Conservation (phyloP, 768 basidiomycete species). For the Russula ochroleuca region DNA sequence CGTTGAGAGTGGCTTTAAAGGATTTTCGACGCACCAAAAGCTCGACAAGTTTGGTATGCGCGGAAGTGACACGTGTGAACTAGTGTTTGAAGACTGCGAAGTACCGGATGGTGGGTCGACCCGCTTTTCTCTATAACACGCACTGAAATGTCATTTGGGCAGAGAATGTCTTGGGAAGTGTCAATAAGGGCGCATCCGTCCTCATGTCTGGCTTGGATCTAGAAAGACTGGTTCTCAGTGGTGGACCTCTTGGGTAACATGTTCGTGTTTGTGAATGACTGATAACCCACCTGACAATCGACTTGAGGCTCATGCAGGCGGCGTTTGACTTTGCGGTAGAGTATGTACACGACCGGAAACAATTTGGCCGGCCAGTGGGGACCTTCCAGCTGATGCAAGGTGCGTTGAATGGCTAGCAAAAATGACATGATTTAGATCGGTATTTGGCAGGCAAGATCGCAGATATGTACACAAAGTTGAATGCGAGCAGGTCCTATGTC, state of each 20-base stretch:
- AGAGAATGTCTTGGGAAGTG: conserved; percentile 82
- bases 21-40: conserved; percentile 86
- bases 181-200: conserved; percentile 77
- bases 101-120: conserved; percentile 70
- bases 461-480: conserved; percentile 94
- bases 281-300: not conserved
- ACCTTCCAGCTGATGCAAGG: conserved; percentile 98
- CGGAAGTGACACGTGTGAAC: conserved; percentile 90
- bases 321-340: conserved; percentile 85
- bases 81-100: conserved; percentile 86
- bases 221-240: conserved; percentile 86
- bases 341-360: conserved; percentile 90
- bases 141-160: not conserved
- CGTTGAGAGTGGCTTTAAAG: conserved; percentile 74
- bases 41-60: conserved; percentile 97
- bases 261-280: conserved; percentile 1
- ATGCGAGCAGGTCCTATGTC: conserved; percentile 83
- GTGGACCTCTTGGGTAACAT: conserved; percentile 81
- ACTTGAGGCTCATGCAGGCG: conserved; percentile 77
- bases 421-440: conserved; percentile 22
- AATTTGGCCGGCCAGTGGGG: conserved; percentile 83
- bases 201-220: conserved; percentile 94
- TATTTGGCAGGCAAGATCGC: conserved; percentile 61
- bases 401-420: conserved; percentile 31
- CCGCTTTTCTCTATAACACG: conserved; percentile 10